Evolutionary conservation across 129 eudicot species (phyloP).

Genomic region (Centella asiatica): DNA sequence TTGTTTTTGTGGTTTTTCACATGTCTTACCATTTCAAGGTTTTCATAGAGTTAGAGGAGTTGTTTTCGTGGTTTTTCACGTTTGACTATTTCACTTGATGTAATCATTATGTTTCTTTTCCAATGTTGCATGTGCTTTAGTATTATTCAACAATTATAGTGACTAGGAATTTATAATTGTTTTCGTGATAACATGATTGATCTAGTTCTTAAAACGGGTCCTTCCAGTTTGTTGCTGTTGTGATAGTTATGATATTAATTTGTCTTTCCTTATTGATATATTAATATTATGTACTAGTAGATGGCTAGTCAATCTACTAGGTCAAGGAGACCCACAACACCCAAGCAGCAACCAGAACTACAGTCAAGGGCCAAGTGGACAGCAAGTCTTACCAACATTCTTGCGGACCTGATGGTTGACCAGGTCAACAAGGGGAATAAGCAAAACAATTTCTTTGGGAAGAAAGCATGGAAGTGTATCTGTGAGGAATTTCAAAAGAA

Average conservation of each 20-base stretch:
- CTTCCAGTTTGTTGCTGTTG: background rate
- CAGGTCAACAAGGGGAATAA: conserved; percentile 37
- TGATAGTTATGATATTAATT: background rate
- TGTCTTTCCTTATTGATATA: background rate
- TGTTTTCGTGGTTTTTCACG: too few species aligned
- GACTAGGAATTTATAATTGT: background rate
- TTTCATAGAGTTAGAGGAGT: too few species aligned
- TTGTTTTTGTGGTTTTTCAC: too few species aligned
- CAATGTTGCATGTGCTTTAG: too few species aligned
- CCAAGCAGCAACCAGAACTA: conserved; percentile 23
- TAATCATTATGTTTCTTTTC: too few species aligned
- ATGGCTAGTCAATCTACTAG: conserved; percentile 46
- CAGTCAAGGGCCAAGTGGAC: conserved; percentile 59
- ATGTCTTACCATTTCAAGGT: too few species aligned
- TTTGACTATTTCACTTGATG: too few species aligned
- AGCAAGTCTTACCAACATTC: conserved; percentile 26
- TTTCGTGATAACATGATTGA: background rate
- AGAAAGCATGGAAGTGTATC: conserved; percentile 43
- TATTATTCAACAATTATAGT: background rate
- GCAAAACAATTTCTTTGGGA: conserved; percentile 26
- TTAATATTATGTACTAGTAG: conserved; percentile 13
- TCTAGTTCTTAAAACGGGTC: too few species aligned
- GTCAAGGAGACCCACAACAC: conserved; percentile 19
- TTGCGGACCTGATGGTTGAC: conserved; percentile 44
- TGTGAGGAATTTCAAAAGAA: conserved; percentile 34